Evolutionary conservation across 1,139 yeast genomes (phyloP), one percentile per base, ranked within the genome.

Genomic region (Taphrina sp.): DNA sequence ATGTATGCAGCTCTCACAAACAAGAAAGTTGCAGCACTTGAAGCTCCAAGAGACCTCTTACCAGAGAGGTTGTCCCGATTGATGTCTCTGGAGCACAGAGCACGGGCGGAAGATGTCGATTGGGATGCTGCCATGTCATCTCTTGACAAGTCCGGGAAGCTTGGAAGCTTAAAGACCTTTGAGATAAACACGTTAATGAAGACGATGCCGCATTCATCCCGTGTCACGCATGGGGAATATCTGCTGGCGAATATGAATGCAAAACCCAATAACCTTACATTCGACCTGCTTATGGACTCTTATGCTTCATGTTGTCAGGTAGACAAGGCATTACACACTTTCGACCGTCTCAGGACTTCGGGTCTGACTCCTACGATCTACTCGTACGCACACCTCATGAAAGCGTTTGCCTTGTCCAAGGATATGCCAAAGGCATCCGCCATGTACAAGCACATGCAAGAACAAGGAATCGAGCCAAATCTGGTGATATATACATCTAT

Each of bases 331-430:
- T 20, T 51, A 8, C 20, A 37, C n/a, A 36, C 38, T 17, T 57
- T 57, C 23, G 53, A 44, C 12, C 33, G 16, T 7, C 22, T 39
- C 24, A 34, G 44, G 17, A 20, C 44, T 19, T 51, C 44, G 10
- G 52, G 53, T 12, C 20, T 54, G n/a, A 19, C 28, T 10, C 58
- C 59, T 5, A 33, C 59, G 17, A 34, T 43, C 17, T 54, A 49
- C 31, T 44, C 59, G 3, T 57, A 57, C 37, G 58, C 58, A 5
- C 59, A 57, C 45, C 39, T 57, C 8, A 43, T 57, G 52, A 57
- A 54, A 22, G 56, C 53, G 7, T 57, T 43, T 45, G 38, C 54
- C 5, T 28, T 31, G 31, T 31, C 38, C 17, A 37, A 28, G 5
- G 52, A 42, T 20, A 20, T 44, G 24, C 26, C 35, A 12, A 31